These are phyloP conservation scores for Cryptococcus sp. DNA, from an alignment of 1,284 basidiomycete genomes.

Conservation along the genomic window DNA sequence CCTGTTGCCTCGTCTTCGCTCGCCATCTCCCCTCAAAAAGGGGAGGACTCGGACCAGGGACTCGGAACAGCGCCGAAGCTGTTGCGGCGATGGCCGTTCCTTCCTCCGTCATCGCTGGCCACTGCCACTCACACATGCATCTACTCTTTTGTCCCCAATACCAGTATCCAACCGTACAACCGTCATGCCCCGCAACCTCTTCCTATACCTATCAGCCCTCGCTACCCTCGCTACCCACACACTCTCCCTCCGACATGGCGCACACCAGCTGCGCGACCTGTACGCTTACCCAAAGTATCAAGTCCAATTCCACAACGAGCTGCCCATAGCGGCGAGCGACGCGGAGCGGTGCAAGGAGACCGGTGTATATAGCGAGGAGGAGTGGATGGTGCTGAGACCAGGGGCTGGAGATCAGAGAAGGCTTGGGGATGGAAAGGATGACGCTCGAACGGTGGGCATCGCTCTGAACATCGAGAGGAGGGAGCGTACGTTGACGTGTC, in stretches of 20 bases:
- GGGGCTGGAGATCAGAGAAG: slow-evolving; percentile 52
- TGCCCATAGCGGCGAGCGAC: slow-evolving; percentile 69
- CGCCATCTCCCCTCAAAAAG: too few relatives aligned
- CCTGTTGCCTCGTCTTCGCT: neutral
- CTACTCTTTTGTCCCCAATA: too few relatives aligned
- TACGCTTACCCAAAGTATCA: slow-evolving; percentile 80
- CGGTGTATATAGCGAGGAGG: slow-evolving; percentile 65
- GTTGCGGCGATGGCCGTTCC: too few relatives aligned
- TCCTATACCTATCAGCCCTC: slow-evolving; percentile 32
- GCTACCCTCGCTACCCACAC: slow-evolving; percentile 4
- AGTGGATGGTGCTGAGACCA: slow-evolving; percentile 65
- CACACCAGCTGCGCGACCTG: slow-evolving; percentile 58
- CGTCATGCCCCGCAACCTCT: slow-evolving; percentile 20
- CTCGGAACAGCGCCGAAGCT: too few relatives aligned
- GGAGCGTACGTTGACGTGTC: neutral
- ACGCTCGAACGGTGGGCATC: neutral
- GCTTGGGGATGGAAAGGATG: slow-evolving; percentile 28
- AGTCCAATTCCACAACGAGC: slow-evolving; percentile 72
- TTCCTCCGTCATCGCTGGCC: too few relatives aligned
- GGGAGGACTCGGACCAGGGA: too few relatives aligned
- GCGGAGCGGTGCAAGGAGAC: slow-evolving; percentile 66
- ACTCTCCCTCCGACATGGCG: slow-evolving; percentile 18
- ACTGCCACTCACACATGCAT: too few relatives aligned
- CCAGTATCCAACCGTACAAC: neutral
- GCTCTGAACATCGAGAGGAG: neutral